Evolutionary conservation across 306 rosid genomes (phyloP).

Genomic region (Cucurbita pepo): DNA sequence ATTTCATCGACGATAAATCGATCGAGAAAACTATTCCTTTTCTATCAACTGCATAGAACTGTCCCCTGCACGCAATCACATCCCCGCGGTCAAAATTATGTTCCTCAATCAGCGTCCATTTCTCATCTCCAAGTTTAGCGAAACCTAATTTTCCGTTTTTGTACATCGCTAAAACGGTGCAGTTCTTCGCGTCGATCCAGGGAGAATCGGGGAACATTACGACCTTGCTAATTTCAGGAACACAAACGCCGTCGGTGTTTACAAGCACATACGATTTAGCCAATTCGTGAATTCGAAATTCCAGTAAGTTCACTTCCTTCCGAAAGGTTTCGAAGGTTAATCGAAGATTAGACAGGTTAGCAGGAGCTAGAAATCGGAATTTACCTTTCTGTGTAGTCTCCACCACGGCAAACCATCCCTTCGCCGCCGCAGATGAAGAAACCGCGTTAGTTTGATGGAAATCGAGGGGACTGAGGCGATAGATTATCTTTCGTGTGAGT

Average conservation of each 20-base stretch:
- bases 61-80: slow-evolving; percentile 29
- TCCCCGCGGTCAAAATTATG: slow-evolving; percentile 28
- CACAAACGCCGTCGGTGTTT: neutral
- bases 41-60: slow-evolving; percentile 43
- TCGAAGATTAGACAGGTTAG: neutral
- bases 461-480: neutral
- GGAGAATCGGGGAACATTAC: slow-evolving; percentile 24
- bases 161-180: slow-evolving; percentile 17
- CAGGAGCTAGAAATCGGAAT: slow-evolving; percentile 6
- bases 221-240: slow-evolving; percentile 22
- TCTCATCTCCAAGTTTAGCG: slow-evolving; percentile 16
- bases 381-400: neutral
- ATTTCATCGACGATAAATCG: slow-evolving; percentile 13
- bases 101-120: slow-evolving; percentile 21
- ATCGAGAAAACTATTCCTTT: slow-evolving; percentile 50
- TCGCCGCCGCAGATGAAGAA: neutral
- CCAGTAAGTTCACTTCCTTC: neutral
- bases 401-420: slow-evolving; percentile 6
- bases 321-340: neutral
- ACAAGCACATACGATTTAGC: neutral
- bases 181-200: slow-evolving; percentile 14
- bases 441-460: neutral
- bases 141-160: slow-evolving; percentile 31
- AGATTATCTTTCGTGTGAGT: slow-evolving; percentile 6
- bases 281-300: slow-evolving; percentile 3